These are phyloP conservation scores for Athelia sp. DNA, from an alignment of 1,284 basidiomycete species.

Conservation along the genomic window DNA sequence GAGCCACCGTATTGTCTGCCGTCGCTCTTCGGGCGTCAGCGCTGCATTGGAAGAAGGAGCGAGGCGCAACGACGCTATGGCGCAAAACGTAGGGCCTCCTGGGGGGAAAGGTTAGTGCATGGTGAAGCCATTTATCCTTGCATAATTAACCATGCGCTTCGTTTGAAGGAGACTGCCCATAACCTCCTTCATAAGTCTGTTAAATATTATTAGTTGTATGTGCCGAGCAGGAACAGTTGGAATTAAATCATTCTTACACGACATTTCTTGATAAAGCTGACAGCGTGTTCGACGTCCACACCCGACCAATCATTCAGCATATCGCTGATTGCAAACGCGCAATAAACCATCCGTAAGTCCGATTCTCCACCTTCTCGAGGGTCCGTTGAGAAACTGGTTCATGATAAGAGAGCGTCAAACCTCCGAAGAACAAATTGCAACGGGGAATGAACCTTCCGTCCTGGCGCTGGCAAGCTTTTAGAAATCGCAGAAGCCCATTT, in stretches of 20 bases:
- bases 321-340: conserved; percentile 77
- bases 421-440: not conserved
- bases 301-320: conserved; percentile 78
- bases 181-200: conserved; percentile 92
- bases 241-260: conserved; percentile 41
- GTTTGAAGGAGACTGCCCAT: conserved; percentile 73
- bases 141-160: conserved; percentile 75
- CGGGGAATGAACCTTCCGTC: conserved; percentile 77
- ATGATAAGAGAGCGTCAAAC: not conserved
- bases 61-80: conserved; percentile 72
- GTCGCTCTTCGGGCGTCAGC: conserved; percentile 39
- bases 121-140: not conserved
- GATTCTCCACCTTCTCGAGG: conserved; percentile 59
- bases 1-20: conserved; percentile 71
- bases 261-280: conserved; percentile 64
- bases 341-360: conserved; percentile 84
- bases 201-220: not conserved
- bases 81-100: conserved; percentile 95
- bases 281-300: conserved; percentile 57
- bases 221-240: conserved; percentile 2
- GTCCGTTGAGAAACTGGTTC: conserved; percentile 69
- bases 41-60: conserved; percentile 25
- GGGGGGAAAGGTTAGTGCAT: not conserved
- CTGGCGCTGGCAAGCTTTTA: conserved; percentile 65
- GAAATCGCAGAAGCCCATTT: conserved; percentile 53